Base-by-base conservation (phyloP, 1,139 yeast genomes). In the Yamadazyma epiphylla region DNA sequence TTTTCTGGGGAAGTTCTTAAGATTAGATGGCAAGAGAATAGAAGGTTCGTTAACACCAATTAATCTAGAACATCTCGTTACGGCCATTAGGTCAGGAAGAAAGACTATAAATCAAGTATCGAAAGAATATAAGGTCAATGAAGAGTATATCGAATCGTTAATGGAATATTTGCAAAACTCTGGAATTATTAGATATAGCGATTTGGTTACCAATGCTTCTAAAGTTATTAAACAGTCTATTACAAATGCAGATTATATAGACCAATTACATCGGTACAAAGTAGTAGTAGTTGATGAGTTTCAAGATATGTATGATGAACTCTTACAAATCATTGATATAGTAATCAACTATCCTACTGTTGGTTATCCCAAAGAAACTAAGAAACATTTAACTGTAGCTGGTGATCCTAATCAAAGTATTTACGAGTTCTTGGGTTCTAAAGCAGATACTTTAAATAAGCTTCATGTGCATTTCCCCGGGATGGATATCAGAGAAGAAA, bases 341-440 rank as follows among this genome's bases (percentile, higher is more conserved):
- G 49, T 80, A 4, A 51, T 53, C 2, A 34, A 33, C 7, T 62
- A 64, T 41, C 66, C 65, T 2, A 51, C 58, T 2, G 19, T 21
- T 12, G 41, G 30, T 3, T 19, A 14, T 15, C 25, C 19, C 2
- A 9, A 9, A 1, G 39, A 62, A 0, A 38, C 37, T 5, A 42
- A 45, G 1, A 68, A 71, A 31, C 87, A 80, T 48, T 45, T 84
- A 11, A 71, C 82, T 0, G 57, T 82, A 14, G 83, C 87, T 2
- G 94, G 94, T 2, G 94, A 84, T 51, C 75, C 78, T 1, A 68
- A 79, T 48, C 94, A 84, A 51, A 72, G 83, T 31, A 79, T 84
- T 14, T 84, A 80, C 49, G 77, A 67, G 17, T 83, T 82, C 48
- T 47, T 80, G 22, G 86, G 87, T 0, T 64, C 79, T 1, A 60